Evolutionary conservation across 2,329 filamentous ascomycete genomes (phyloP), one percentile per base, ranked within the genome.

Genomic region (Exserohilum turcica): DNA sequence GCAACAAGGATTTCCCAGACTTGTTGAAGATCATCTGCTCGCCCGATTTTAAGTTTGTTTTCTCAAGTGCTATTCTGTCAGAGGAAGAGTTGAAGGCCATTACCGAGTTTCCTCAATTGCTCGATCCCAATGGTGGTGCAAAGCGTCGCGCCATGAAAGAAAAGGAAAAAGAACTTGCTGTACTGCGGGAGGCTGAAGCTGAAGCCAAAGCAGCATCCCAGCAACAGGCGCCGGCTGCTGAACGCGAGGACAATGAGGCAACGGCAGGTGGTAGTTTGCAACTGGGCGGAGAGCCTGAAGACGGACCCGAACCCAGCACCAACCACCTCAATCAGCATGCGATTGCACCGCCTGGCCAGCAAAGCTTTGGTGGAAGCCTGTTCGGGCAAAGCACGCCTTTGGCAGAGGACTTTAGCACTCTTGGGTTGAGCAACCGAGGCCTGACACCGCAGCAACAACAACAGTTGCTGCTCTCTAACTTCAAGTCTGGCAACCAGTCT

Each of bases 241-340:
- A 82, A 38, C 80, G 82, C 24, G 92, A 96, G 59, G 91, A 90
- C 51, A 85, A 86, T 1, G 92, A 94, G 74, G 88, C 70, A 16
- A 89, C 71, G 9, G 71, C 67, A 29, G 71, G 89, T 61, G 90
- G 90, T 12, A 97, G 93, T 71, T 80, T 94, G 52, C 92, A 95
- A 53, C 82, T 97, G 15, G 93, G 93, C 52, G 93, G 93, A 37
- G 93, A 97, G 71, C 93, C 93, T 0, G 93, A 97, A 71, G 91
- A 96, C 61, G 82, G 84, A 6, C 70, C 71, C 57, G 87, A 91
- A 78, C 82, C 63, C 70, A 73, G 40, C 82, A 82, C 64, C 35
- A 81, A 83, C 37, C 83, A 84, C 53, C 83, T 86, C 56, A 83
- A 86, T 43, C 84, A 86, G 54, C 80, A 83, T 54, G 85, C 84